phyloP scores from a whole-genome alignment of 2,329 filamentous ascomycete genomes.

The Nemania serpens region DNA sequence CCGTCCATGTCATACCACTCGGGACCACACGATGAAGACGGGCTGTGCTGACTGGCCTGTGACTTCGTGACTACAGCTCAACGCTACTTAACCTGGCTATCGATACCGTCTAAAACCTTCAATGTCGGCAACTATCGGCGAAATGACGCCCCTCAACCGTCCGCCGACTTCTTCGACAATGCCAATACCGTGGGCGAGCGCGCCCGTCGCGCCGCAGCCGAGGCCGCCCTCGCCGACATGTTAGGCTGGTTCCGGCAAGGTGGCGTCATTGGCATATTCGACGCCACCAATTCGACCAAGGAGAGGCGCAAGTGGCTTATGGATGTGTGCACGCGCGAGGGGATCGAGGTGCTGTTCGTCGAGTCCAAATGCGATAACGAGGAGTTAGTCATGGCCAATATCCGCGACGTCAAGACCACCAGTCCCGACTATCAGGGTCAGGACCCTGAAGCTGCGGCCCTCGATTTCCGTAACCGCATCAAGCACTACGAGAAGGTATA shows the following conservation, averaged over 20 bases:
- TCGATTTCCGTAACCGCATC: slow-evolving; percentile 92
- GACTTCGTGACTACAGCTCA: slow-evolving; percentile 62
- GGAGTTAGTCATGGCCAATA: slow-evolving; percentile 96
- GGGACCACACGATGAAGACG: too few relatives aligned
- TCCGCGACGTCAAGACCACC: slow-evolving; percentile 94
- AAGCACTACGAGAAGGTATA: slow-evolving; percentile 98
- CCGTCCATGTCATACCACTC: background rate
- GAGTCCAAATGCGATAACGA: slow-evolving; percentile 98
- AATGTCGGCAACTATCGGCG: slow-evolving; percentile 97
- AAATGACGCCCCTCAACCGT: slow-evolving; percentile 84
- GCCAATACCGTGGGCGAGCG: slow-evolving; percentile 89
- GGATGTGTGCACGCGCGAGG: slow-evolving; percentile 73
- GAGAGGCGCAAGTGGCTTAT: slow-evolving; percentile 88
- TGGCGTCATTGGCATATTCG: slow-evolving; percentile 89
- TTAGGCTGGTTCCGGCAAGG: slow-evolving; percentile 82
- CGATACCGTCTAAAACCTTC: slow-evolving; percentile 91
- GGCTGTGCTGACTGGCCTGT: too few relatives aligned
- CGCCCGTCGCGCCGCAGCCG: slow-evolving; percentile 82
- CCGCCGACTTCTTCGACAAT: slow-evolving; percentile 93
- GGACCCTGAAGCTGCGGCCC: slow-evolving; percentile 87
- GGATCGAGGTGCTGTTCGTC: slow-evolving; percentile 90
- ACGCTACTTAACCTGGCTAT: slow-evolving; percentile 95
- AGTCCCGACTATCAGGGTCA: slow-evolving; percentile 94
- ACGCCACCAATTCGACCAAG: slow-evolving; percentile 97
- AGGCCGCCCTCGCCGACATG: slow-evolving; percentile 94